These are phyloP conservation scores for Corymbia citriodora DNA, from an alignment of 441 rosid genomes.

Conservation along the genomic window DNA sequence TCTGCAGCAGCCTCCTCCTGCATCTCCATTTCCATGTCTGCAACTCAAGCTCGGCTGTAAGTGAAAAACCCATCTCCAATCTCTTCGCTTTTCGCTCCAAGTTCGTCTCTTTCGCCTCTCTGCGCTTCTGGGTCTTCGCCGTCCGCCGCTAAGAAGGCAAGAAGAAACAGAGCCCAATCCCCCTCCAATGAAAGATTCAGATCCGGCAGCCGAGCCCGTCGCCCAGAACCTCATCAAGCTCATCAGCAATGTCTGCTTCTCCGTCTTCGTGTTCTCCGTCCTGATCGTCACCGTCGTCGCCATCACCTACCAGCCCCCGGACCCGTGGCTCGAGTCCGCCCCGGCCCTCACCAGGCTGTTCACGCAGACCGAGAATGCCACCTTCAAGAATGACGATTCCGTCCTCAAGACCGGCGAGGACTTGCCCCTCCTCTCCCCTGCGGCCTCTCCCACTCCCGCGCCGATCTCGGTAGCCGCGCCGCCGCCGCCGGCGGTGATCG, in stretches of 20 bases:
- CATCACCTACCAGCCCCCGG: slow-evolving; percentile 93
- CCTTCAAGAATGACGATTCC: slow-evolving; percentile 68
- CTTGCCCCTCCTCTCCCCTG: slow-evolving; percentile 1
- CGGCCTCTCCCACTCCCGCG: slow-evolving; percentile 12
- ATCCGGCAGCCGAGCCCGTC: slow-evolving; percentile 55
- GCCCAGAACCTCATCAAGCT: slow-evolving; percentile 82
- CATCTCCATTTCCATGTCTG: neutral
- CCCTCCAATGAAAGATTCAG: slow-evolving; percentile 64
- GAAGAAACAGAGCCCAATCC: neutral
- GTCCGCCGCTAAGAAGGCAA: neutral
- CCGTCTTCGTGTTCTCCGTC: slow-evolving; percentile 82
- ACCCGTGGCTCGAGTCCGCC: slow-evolving; percentile 96
- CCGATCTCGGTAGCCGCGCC: slow-evolving; percentile 22
- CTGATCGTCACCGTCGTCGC: slow-evolving; percentile 83
- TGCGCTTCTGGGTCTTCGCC: neutral
- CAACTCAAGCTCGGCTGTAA: neutral
- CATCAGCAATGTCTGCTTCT: slow-evolving; percentile 87
- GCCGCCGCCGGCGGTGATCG: slow-evolving; percentile 43
- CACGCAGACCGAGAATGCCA: slow-evolving; percentile 65
- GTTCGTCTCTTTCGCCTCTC: neutral
- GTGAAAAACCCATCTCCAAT: neutral
- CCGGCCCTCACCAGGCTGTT: slow-evolving; percentile 79
- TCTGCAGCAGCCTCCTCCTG: neutral
- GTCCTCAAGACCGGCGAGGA: slow-evolving; percentile 82
- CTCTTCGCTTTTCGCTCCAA: neutral